A percentile compares a stretch with the other conserved stretches of the same genome.
Evolutionary conservation across 257 asterid species (phyloP).

Genomic region (Anisodus acutangulus): DNA sequence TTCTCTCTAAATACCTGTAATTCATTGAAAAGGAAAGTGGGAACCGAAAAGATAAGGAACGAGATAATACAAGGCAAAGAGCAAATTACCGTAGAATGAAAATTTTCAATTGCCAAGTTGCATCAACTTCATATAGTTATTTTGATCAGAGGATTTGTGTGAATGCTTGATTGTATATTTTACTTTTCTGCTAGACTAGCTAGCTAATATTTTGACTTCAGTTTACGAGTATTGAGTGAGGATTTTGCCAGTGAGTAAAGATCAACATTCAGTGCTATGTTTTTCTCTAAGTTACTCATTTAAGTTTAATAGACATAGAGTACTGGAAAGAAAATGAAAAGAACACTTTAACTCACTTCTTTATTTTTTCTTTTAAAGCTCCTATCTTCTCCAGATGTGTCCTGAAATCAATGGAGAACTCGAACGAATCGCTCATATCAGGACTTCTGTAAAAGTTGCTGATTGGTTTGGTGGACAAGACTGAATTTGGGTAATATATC

Average conservation of each 20-base stretch:
- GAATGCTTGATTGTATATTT: too few species aligned
- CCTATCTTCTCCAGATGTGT: slow-evolving; percentile 80
- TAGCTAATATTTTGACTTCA: too few species aligned
- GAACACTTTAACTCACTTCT: slow-evolving; percentile 50
- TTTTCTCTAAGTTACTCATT: too few species aligned
- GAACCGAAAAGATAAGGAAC: not conserved
- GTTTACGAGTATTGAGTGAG: too few species aligned
- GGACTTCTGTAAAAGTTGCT: slow-evolving; percentile 94
- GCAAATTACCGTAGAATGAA: too few species aligned
- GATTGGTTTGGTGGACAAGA: slow-evolving; percentile 77
- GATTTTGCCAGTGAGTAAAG: too few species aligned
- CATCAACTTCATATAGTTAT: too few species aligned
- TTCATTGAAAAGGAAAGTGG: not conserved
- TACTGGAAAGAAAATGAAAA: not conserved
- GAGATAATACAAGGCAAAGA: not conserved
- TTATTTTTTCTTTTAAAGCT: slow-evolving; percentile 62
- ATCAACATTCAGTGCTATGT: too few species aligned
- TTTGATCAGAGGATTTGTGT: too few species aligned
- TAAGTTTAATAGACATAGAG: not conserved
- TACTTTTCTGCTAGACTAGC: too few species aligned
- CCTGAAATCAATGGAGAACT: slow-evolving; percentile 77
- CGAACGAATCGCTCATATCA: slow-evolving; percentile 78
- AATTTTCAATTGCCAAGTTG: too few species aligned
- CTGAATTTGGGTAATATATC: slow-evolving; percentile 76
- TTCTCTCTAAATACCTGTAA: slow-evolving; percentile 62